phyloP scores from a whole-genome alignment of 1,284 basidiomycete species.

The Peniophora sp. region DNA sequence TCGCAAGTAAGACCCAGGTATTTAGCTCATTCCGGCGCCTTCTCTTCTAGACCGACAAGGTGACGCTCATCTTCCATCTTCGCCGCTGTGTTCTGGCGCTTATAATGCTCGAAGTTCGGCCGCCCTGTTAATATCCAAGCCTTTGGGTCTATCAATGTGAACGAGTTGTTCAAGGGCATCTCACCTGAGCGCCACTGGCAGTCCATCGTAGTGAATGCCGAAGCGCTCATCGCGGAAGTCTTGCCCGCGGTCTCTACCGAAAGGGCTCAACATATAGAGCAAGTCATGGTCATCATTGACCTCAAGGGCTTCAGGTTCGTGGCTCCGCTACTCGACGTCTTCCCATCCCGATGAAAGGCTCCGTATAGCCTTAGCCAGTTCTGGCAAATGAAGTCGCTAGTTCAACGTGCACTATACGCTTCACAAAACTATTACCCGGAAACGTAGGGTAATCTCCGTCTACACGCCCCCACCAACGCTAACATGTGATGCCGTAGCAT shows the following conservation, averaged over 20 bases:
- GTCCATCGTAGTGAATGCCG: slow-evolving; percentile 51
- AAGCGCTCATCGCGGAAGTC: slow-evolving; percentile 54
- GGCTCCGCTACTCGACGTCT: neutral
- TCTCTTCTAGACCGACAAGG: too few species aligned
- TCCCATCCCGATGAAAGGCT: slow-evolving; percentile 42
- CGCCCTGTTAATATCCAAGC: slow-evolving; percentile 61
- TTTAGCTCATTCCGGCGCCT: too few species aligned
- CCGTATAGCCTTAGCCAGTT: slow-evolving; percentile 50
- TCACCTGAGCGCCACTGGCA: slow-evolving; percentile 59
- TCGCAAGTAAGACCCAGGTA: too few species aligned
- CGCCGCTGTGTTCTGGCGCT: too few species aligned
- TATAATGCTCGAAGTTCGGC: slow-evolving; percentile 37
- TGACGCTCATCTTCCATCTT: too few species aligned
- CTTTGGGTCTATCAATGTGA: slow-evolving; percentile 52
- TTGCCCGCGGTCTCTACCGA: slow-evolving; percentile 53
- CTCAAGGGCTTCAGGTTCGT: slow-evolving; percentile 59
- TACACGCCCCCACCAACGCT: neutral
- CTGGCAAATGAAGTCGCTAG: slow-evolving; percentile 64
- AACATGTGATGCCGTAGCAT: slow-evolving; percentile 32
- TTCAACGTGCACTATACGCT: slow-evolving; percentile 53
- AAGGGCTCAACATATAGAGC: slow-evolving; percentile 40
- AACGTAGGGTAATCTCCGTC: slow-evolving; percentile 41
- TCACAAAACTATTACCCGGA: slow-evolving; percentile 74
- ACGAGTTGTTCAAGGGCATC: slow-evolving; percentile 51
- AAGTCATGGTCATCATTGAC: slow-evolving; percentile 57